phyloP scores from a whole-genome alignment of 768 basidiomycete genomes.

The Tulasnella sp. region DNA sequence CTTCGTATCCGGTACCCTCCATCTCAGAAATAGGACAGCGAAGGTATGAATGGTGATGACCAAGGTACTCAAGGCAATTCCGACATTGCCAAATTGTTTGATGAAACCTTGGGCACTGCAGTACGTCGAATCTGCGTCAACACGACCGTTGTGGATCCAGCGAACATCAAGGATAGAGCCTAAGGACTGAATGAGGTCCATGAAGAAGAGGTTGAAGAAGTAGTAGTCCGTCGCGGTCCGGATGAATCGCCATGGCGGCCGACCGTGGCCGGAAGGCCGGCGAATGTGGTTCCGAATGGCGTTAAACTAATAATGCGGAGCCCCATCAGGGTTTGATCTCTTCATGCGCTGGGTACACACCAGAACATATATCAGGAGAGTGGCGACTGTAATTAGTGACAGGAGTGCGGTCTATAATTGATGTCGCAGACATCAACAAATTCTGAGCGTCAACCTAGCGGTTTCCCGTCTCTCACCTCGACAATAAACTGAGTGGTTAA shows the following conservation, averaged over 20 bases:
- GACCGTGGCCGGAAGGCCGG: not conserved
- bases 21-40: constrained; percentile 28
- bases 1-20: constrained; percentile 23
- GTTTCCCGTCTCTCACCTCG: not conserved
- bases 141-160: constrained; percentile 26
- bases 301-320: not conserved
- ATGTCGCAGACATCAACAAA: not conserved
- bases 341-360: too few species aligned
- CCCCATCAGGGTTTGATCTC: too few species aligned
- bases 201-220: constrained; percentile 22
- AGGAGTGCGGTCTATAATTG: not conserved
- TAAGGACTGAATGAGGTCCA: constrained; percentile 23
- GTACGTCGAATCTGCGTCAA: constrained; percentile 23
- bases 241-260: not conserved
- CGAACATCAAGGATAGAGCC: constrained; percentile 29
- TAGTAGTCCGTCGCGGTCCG: constrained; percentile 22
- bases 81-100: constrained; percentile 33
- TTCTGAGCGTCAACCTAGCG: not conserved
- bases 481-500: not conserved
- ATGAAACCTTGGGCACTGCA: constrained; percentile 32
- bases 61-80: constrained; percentile 28
- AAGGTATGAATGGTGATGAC: constrained; percentile 34
- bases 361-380: not conserved
- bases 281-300: not conserved
- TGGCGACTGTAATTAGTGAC: not conserved